Evolutionary conservation across 2,329 filamentous ascomycete genomes (phyloP).

Genomic region (Nannizzia gypsea): DNA sequence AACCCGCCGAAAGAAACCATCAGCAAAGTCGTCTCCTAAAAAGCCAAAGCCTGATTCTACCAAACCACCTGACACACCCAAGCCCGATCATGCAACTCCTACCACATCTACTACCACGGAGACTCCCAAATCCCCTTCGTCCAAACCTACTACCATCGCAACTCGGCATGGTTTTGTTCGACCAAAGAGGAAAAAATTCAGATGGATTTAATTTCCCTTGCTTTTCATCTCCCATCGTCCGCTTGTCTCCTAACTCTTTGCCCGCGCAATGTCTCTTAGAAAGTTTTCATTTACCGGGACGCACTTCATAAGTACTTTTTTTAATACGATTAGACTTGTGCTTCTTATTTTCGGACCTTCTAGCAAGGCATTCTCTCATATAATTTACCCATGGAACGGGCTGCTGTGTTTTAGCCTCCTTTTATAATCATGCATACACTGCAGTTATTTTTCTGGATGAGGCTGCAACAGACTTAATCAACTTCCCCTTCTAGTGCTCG

Average conservation of each 20-base stretch:
- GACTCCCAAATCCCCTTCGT: constrained; percentile 10
- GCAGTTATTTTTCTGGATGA: too few relatives aligned
- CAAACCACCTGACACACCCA: neutral
- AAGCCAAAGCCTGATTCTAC: neutral
- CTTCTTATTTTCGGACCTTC: neutral
- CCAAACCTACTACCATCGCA: constrained; percentile 10
- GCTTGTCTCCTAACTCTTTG: neutral
- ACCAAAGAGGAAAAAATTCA: neutral
- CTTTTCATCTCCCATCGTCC: constrained; percentile 13
- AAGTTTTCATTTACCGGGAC: constrained; percentile 1
- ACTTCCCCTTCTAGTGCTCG: neutral
- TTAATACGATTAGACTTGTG: neutral
- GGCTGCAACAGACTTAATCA: too few relatives aligned
- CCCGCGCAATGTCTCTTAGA: neutral
- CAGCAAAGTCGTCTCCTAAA: neutral
- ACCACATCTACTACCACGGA: neutral
- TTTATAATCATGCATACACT: neutral
- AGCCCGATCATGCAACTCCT: neutral
- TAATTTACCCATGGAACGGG: too few relatives aligned
- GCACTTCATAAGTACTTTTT: neutral
- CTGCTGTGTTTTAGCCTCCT: neutral
- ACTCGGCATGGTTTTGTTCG: neutral
- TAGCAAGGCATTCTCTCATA: neutral
- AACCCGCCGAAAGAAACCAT: neutral
- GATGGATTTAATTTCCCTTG: constrained; percentile 18